Evolutionary conservation across 129 eudicot species (phyloP), one percentile per base, ranked within the genome.

Genomic region (Pulicaria dysenterica): DNA sequence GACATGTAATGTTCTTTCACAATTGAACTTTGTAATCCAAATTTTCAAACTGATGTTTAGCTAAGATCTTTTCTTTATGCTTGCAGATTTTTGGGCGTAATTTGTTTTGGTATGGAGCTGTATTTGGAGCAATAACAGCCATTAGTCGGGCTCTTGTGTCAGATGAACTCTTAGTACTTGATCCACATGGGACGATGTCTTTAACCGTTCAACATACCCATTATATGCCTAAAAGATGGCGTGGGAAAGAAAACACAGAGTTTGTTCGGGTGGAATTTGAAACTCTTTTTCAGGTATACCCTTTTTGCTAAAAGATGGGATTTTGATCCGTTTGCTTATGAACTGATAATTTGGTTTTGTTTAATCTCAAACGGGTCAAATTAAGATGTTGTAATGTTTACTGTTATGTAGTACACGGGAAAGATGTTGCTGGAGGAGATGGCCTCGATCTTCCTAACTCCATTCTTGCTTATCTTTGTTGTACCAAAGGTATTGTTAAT

Each of bases 171-270:
- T 79, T 88, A n/a, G 94, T 94, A 62, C 91, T 90, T 48, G 91
- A 94, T 66, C 96, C 98, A 58, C 96, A 86, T 49, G 91, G 93
- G 56, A 70, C 85, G 10, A 94, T 94, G 97, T 83, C 96, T 7
- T 83, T 78, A 37, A 92, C 86, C 47, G 88, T 94, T 16, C 96
- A 90, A 70, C 88, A 88, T 74, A 94, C 97, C 24, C 98, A 94
- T 78, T 83, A 87, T 80, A 90, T 90, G 98, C 98, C 98, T 13
- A 94, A 90, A 81, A 86, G 82, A 62, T 94, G 98, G 98, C 96
- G 97, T 36, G 87, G 81, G 72, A 90, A 86, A 81, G 98, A 94
- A 69, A 82, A 84, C 72, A 86, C 93, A 4, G 93, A 84, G 62
- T 60, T 73, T 16, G 97, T 94, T 11, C 74, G 96, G 50, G 58